Evolutionary conservation across 192 early-diverging fungal genomes (phyloP).

Genomic region (Coemansia sp.): DNA sequence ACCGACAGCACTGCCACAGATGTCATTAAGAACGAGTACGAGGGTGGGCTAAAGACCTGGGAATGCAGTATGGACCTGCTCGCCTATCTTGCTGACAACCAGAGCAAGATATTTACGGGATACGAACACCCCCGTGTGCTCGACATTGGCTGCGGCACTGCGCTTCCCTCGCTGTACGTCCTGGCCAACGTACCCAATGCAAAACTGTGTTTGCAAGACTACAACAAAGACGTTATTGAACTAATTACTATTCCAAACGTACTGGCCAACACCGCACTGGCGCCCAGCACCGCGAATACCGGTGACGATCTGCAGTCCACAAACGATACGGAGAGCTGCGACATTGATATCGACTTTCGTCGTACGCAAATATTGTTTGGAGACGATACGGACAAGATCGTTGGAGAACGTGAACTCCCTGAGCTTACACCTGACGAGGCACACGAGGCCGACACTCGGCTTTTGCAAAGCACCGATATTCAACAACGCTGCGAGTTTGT

Average conservation of each 20-base stretch:
- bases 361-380: slow-evolving; percentile 46
- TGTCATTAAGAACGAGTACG: slow-evolving; percentile 87
- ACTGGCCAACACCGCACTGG: slow-evolving; percentile 72
- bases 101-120: slow-evolving; percentile 2
- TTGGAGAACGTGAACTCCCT: slow-evolving; percentile 36
- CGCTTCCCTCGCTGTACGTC: slow-evolving; percentile 78
- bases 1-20: slow-evolving; percentile 56
- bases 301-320: slow-evolving; percentile 61
- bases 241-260: slow-evolving; percentile 91
- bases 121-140: slow-evolving; percentile 14
- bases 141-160: slow-evolving; percentile 88
- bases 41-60: slow-evolving; percentile 97
- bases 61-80: slow-evolving; percentile 91
- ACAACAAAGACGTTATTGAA: slow-evolving; percentile 84
- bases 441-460: slow-evolving; percentile 23
- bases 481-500: slow-evolving; percentile 57
- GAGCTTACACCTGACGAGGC: slow-evolving; percentile 47
- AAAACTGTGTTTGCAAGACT: slow-evolving; percentile 86
- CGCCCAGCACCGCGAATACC: slow-evolving; percentile 26
- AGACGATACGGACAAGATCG: slow-evolving; percentile 24
- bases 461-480: slow-evolving; percentile 18
- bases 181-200: slow-evolving; percentile 53
- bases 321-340: slow-evolving; percentile 40
- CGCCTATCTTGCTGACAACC: slow-evolving; percentile 59
- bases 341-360: slow-evolving; percentile 47